Percentiles rank a stretch among this genome's conserved stretches.
These are phyloP conservation scores for Backusella macrospora DNA, from an alignment of 192 early-diverging fungal genomes.

Conservation along the genomic window DNA sequence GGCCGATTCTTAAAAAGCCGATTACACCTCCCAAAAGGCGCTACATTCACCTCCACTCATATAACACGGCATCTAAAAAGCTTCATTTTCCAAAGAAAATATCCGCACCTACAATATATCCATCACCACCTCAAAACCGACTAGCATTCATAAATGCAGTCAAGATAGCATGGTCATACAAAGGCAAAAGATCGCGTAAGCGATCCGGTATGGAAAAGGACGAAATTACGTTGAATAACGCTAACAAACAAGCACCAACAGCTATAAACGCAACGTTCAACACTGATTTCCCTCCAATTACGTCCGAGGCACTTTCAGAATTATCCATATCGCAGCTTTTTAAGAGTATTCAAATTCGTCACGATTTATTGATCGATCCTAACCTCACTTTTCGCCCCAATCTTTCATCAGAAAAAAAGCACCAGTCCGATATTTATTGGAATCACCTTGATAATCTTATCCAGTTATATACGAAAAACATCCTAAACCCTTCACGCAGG, in stretches of 20 bases:
- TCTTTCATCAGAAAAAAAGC: constrained; percentile 66
- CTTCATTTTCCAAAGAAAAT: not conserved
- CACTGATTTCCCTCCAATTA: constrained; percentile 50
- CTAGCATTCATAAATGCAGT: constrained; percentile 17
- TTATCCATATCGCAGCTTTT: constrained; percentile 82
- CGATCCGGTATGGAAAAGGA: not conserved
- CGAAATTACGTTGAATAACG: not conserved
- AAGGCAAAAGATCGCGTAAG: constrained; percentile 1
- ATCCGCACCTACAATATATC: not conserved
- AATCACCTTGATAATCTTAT: constrained; percentile 62
- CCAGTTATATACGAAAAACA: constrained; percentile 12
- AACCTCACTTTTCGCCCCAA: constrained; percentile 89
- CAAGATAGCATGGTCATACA: constrained; percentile 10
- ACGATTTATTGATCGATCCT: constrained; percentile 88
- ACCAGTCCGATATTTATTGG: constrained; percentile 75
- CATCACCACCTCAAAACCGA: not conserved
- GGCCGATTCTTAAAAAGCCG: not conserved
- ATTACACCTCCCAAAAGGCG: too few species aligned
- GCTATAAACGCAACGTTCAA: too few species aligned
- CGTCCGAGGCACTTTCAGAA: constrained; percentile 83
- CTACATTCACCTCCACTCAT: too few species aligned
- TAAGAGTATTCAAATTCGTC: constrained; percentile 82
- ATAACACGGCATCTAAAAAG: too few species aligned
- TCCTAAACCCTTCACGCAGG: not conserved
- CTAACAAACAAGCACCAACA: not conserved